Evolutionary conservation across 2,329 filamentous ascomycete genomes (phyloP), one percentile per base, ranked within the genome.

Genomic region (Fonsecaea monophora): DNA sequence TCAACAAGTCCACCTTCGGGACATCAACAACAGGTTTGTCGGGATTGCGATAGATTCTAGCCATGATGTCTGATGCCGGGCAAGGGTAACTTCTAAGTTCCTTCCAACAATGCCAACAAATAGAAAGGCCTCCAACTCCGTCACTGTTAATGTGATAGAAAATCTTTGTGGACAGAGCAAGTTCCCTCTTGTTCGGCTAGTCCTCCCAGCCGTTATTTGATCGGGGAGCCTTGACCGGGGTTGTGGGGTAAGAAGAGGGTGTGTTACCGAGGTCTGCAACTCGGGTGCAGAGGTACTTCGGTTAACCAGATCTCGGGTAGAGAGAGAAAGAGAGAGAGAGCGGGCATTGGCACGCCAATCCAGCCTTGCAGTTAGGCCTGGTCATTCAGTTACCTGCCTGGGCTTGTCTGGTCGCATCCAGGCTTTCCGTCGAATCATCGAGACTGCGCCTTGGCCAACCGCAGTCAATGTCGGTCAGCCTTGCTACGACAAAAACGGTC

Each of bases 1-100:
- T 70, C 56, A 72, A 56, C 25, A 72, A 21, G 34, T 73, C 71
- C 25, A 71, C 15, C 35, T 68, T 71, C 5, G 71, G 71, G 18
- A 71, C 61, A 9, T 73, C 68, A 38, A 71, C 60, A n/a, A 64
- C 48, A 6, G 69, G 69, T 42, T 40, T 38, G 13, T 37, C 35
- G 21, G 60, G 34, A 38, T 70, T 70, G 21, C 35, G 54, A 54
- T 71, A 71, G 54, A 71, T 70, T 67, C 65, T 62, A n/a, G 62
- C 30, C 58, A 63, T 64, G 40, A 18, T 56, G 7, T 53, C 25
- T 48, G 50, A 54, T 42, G 57, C 13, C 42, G n/a, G 32, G 32
- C 38, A 25, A 21, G 18, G 53, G 25, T 25, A 25, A 25, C 25
- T 25, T 25, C 25, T 21, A n/a, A 55, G 13, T 45, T 25, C 30